These are phyloP conservation scores for Mrakia hoshinonis DNA, from an alignment of 768 basidiomycete species.

Conservation along the genomic window DNA sequence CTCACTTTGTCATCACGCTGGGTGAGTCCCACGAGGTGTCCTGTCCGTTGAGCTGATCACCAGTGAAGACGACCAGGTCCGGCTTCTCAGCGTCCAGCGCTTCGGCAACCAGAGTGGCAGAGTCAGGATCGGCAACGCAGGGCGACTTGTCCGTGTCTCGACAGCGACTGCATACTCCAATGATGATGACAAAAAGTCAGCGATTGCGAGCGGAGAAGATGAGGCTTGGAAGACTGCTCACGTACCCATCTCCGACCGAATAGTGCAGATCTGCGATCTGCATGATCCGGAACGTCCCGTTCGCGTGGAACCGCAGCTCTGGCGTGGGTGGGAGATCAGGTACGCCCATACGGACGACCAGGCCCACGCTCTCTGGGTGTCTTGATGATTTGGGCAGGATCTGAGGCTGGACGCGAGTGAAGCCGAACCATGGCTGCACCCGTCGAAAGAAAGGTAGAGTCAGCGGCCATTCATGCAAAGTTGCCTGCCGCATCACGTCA, in stretches of 20 bases:
- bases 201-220: background rate
- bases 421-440: conserved; percentile 68
- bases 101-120: conserved; percentile 59
- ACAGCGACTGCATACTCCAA: conserved; percentile 43
- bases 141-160: conserved; percentile 55
- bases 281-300: conserved; percentile 67
- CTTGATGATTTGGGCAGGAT: conserved; percentile 47
- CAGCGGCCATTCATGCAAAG: no score
- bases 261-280: conserved; percentile 85
- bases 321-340: conserved; percentile 64
- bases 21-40: conserved; percentile 79
- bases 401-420: conserved; percentile 59
- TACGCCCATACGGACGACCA: conserved; percentile 65
- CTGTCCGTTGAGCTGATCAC: conserved; percentile 56
- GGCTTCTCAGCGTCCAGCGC: conserved; percentile 74
- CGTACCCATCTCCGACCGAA: conserved; percentile 61
- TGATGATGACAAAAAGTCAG: background rate
- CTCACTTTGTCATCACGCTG: conserved; percentile 68
- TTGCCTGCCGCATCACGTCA: no score
- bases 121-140: conserved; percentile 66
- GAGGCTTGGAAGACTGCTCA: no score
- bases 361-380: conserved; percentile 50
- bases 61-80: conserved; percentile 72
- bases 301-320: conserved; percentile 68
- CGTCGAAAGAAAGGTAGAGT: background rate